Evolutionary conservation across 2,329 filamentous ascomycete species (phyloP), one percentile per base, ranked within the genome.

Genomic region (Zarea fungicola): DNA sequence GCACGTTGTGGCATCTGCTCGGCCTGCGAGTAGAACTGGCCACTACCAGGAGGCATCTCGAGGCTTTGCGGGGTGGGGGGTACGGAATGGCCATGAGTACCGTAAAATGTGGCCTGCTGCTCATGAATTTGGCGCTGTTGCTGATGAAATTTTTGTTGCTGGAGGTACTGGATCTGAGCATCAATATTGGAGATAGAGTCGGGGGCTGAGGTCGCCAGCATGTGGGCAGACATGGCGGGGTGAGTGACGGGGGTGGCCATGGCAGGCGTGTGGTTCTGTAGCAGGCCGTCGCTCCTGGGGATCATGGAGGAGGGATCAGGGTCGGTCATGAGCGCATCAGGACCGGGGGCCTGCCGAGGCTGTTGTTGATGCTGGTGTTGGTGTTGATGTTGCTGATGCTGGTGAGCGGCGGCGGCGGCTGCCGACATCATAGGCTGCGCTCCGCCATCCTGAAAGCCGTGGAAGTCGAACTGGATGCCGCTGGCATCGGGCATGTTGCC

Each of bases 21-120:
- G 32, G 81, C 72, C 37, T 79, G 76, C 47, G 80, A 64, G 61
- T 84, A 89, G 56, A 74, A 83, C 49, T 80, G 78, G 58, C 65
- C 58, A 46, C 61, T 77, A 55, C 69, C 80, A 60, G 71, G 78
- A 64, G 85, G 83, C 67, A 92, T 80, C 60, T 92, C 87, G 22
- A 89, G 75, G 62, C 88, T 92, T 62, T 87, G 88, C 0, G 88
- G 88, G 13, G 88, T 93, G 3, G 87, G 87, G 6, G 88, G 88
- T 7, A 89, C 79, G 45, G 85, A 81, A 51, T 77, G 74, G 54
- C 75, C 76, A 51, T 78, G 76, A 48, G 67, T 75, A 8, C 70
- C 63, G 58, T 77, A 83, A 59, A 75, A 80, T 48, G 74, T 75
- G 11, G 66, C 72, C 39, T 74, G 76, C 53, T 83, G 78, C 58